A percentile compares a stretch with the other conserved stretches of the same genome.
Evolutionary conservation across 2,329 filamentous ascomycete genomes (phyloP).

Genomic region (Hypoxylon sp.): DNA sequence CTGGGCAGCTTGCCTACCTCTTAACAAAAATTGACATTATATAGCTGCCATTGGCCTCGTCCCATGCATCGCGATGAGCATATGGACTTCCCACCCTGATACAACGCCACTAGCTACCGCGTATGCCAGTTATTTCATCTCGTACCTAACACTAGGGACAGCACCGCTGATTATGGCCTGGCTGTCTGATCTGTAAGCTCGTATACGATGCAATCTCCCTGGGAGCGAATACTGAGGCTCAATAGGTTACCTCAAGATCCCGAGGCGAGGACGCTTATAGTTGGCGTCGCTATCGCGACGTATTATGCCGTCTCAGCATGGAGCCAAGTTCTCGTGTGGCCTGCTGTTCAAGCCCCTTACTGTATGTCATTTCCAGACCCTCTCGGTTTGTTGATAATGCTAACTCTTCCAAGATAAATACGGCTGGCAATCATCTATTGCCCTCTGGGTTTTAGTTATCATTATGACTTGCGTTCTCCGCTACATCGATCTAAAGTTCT

Average conservation of each 20-base stretch:
- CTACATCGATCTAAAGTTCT: constrained; percentile 61
- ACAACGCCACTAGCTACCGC: constrained; percentile 62
- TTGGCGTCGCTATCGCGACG: constrained; percentile 64
- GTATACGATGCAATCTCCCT: constrained; percentile 12
- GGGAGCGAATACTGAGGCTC: constrained; percentile 6
- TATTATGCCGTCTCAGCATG: constrained; percentile 67
- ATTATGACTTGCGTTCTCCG: constrained; percentile 61
- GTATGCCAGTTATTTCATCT: constrained; percentile 68
- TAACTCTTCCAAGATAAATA: constrained; percentile 56
- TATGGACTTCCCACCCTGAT: constrained; percentile 65
- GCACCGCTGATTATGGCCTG: constrained; percentile 68
- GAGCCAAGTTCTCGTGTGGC: constrained; percentile 68
- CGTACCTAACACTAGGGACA: constrained; percentile 64
- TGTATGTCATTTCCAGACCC: constrained; percentile 53
- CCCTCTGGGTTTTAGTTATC: constrained; percentile 62
- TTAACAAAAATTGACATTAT: constrained; percentile 1
- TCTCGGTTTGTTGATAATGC: not conserved
- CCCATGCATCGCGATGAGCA: constrained; percentile 66
- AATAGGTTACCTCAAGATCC: constrained; percentile 62
- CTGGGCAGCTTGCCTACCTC: not conserved
- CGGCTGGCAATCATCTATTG: constrained; percentile 65
- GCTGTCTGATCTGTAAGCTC: constrained; percentile 60
- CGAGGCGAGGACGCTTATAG: constrained; percentile 64
- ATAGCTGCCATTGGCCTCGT: constrained; percentile 62
- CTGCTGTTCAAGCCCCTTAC: constrained; percentile 65